Evolutionary conservation across 1,284 basidiomycete genomes (phyloP).

Genomic region (Ceratobasidium sp.): DNA sequence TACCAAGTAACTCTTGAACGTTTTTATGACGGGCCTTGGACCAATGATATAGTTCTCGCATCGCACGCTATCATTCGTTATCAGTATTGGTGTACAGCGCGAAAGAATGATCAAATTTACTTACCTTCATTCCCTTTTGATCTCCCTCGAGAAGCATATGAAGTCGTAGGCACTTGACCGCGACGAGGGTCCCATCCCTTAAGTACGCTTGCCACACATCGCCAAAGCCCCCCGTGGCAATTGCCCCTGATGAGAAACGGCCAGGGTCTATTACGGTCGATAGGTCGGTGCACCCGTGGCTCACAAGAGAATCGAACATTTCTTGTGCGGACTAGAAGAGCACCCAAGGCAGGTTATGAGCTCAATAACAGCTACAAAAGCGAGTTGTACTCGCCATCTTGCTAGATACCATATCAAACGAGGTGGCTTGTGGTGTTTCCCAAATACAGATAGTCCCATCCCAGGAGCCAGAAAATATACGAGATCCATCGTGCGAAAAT

Average conservation of each 20-base stretch:
- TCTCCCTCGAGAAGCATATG: neutral
- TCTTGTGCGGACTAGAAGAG: neutral
- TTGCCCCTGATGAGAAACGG: neutral
- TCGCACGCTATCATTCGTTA: neutral
- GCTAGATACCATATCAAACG: too few relatives aligned
- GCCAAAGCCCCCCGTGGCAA: neutral
- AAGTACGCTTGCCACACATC: neutral
- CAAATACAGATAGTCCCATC: neutral
- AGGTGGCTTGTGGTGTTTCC: neutral
- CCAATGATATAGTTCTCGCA: slow-evolving; percentile 3
- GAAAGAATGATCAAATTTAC: too few relatives aligned
- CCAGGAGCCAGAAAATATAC: slow-evolving; percentile 20
- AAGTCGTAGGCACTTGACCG: neutral
- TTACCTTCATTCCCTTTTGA: neutral
- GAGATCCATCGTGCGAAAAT: slow-evolving; percentile 18
- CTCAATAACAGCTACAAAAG: too few relatives aligned
- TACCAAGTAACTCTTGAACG: neutral
- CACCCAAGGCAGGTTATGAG: too few relatives aligned
- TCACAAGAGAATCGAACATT: neutral
- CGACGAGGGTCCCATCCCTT: neutral
- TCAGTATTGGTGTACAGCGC: too few relatives aligned
- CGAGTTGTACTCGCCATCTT: too few relatives aligned
- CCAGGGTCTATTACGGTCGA: neutral
- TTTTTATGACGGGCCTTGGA: neutral
- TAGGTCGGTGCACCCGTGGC: neutral